Percentiles rank a stretch among this genome's conserved stretches.
Evolutionary conservation across 2,329 filamentous ascomycete genomes (phyloP).

Genomic region (Pezicula carpinea): DNA sequence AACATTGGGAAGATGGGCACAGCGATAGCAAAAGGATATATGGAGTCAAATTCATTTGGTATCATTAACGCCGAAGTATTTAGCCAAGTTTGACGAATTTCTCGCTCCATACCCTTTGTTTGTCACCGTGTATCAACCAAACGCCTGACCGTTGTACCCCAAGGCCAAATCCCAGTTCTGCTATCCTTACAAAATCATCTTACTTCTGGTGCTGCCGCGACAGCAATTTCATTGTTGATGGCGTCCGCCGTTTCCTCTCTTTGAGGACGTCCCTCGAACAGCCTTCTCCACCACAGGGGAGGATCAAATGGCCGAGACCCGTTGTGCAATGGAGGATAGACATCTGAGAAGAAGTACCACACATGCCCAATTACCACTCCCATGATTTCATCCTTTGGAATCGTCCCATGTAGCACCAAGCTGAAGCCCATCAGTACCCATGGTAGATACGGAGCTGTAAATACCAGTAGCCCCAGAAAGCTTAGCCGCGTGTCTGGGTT

Average conservation of each 20-base stretch:
- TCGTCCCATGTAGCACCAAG: conserved; percentile 79
- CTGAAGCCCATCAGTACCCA: conserved; percentile 96
- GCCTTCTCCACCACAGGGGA: conserved; percentile 79
- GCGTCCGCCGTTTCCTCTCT: conserved; percentile 47
- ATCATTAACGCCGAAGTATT: not conserved
- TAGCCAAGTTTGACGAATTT: not conserved
- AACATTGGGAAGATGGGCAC: not conserved
- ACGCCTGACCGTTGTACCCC: not conserved
- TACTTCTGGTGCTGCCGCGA: conserved; percentile 42
- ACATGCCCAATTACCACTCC: conserved; percentile 92
- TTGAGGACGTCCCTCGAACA: conserved; percentile 63
- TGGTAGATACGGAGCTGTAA: conserved; percentile 89
- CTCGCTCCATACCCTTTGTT: not conserved
- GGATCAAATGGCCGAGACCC: conserved; percentile 84
- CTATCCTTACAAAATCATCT: conserved; percentile 20
- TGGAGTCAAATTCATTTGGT: not conserved
- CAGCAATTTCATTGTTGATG: conserved; percentile 59
- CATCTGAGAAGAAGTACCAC: conserved; percentile 97
- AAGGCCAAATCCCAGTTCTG: conserved; percentile 1
- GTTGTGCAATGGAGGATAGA: conserved; percentile 87
- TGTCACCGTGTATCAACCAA: not conserved
- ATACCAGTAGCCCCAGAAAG: conserved; percentile 83
- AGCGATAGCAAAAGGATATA: not conserved
- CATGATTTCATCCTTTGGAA: conserved; percentile 95
- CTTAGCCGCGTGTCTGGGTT: conserved; percentile 90